Percentiles rank a stretch among this genome's conserved stretches.
Evolutionary conservation across 2,329 filamentous ascomycete species (phyloP).

Genomic region (Sporothrix protearum): DNA sequence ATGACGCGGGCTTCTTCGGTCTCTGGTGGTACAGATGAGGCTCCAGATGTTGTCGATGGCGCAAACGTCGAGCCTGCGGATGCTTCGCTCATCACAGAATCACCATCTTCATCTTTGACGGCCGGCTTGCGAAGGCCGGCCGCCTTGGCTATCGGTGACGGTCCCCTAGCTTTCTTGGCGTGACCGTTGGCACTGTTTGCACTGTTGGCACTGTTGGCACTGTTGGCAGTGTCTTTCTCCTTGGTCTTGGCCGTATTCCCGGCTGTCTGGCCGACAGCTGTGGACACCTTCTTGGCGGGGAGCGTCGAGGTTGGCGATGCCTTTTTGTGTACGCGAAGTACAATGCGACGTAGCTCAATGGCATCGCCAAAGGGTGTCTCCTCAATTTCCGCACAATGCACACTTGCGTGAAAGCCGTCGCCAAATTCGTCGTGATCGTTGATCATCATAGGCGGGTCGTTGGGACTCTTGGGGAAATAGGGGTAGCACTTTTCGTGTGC

Average conservation of each 20-base stretch:
- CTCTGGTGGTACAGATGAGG: background rate
- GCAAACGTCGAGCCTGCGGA: background rate
- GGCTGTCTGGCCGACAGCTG: background rate
- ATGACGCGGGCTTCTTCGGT: background rate
- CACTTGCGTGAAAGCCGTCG: slow-evolving; percentile 63
- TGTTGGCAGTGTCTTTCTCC: background rate
- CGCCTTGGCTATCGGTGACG: background rate
- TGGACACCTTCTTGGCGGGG: background rate
- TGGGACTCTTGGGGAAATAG: slow-evolving; percentile 69
- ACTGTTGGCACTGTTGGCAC: background rate
- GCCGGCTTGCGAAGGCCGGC: background rate
- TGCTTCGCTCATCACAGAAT: slow-evolving; percentile 7
- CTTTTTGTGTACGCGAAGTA: slow-evolving; percentile 46
- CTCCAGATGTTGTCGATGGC: background rate
- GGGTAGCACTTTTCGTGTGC: slow-evolving; percentile 79
- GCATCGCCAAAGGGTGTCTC: slow-evolving; percentile 53
- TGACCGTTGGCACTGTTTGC: background rate
- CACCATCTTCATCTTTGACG: slow-evolving; percentile 8
- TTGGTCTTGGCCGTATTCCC: background rate
- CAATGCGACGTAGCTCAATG: slow-evolving; percentile 72
- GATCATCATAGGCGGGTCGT: slow-evolving; percentile 51
- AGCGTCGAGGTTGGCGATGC: background rate
- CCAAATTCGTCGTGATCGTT: slow-evolving; percentile 63
- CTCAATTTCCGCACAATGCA: slow-evolving; percentile 63
- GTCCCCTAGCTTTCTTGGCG: background rate